A percentile compares a stretch with the other conserved stretches of the same genome.
These are phyloP conservation scores for Entonaema liquescens DNA, from an alignment of 495 filamentous ascomycete species.

Conservation along the genomic window DNA sequence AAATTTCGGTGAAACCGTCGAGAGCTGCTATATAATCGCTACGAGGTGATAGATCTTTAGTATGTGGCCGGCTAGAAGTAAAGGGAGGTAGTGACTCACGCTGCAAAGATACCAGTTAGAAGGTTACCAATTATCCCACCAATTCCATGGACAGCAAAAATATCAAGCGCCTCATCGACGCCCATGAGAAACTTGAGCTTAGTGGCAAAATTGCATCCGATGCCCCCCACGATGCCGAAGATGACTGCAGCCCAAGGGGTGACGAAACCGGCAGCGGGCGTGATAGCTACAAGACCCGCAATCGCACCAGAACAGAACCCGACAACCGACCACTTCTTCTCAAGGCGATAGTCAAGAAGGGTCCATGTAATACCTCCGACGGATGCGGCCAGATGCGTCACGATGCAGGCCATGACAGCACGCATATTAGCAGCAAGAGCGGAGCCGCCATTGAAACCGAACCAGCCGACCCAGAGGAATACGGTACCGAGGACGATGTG, in stretches of 20 bases:
- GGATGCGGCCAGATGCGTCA: conserved; percentile 89
- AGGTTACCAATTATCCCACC: conserved; percentile 81
- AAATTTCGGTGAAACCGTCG: conserved; percentile 70
- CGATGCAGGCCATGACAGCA: conserved; percentile 97
- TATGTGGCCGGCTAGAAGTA: too few species aligned
- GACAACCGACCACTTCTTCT: conserved; percentile 98
- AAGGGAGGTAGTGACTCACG: conserved; percentile 57
- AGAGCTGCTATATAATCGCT: conserved; percentile 81
- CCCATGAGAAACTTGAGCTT: conserved; percentile 84
- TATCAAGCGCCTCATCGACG: conserved; percentile 81
- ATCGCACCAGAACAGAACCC: conserved; percentile 97
- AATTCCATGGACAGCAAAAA: conserved; percentile 81
- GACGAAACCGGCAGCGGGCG: conserved; percentile 87
- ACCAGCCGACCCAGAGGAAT: conserved; percentile 98
- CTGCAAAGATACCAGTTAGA: conserved; percentile 80
- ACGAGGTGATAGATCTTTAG: neutral
- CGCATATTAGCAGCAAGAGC: conserved; percentile 96
- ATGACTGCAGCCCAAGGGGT: conserved; percentile 89
- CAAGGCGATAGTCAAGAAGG: conserved; percentile 91
- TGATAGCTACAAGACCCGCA: conserved; percentile 88
- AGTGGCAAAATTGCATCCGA: conserved; percentile 92
- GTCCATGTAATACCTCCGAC: conserved; percentile 91
- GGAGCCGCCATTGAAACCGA: conserved; percentile 98
- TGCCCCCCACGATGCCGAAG: conserved; percentile 83
- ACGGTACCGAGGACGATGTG: conserved; percentile 95